phyloP scores from a whole-genome alignment of 106 monocot genomes.

The Dioscorea zingiberensis region DNA sequence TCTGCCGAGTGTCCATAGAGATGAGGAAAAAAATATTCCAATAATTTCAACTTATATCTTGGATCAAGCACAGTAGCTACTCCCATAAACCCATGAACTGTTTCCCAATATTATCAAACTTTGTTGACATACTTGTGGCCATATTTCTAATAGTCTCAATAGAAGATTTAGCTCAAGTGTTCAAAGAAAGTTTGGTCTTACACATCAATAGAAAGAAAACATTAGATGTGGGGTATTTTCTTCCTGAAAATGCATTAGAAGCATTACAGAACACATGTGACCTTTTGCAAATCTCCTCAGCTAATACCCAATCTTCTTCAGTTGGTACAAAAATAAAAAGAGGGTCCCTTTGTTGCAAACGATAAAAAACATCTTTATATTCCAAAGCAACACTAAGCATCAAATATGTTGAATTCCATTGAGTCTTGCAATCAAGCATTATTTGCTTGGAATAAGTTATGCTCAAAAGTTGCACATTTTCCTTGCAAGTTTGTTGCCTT shows the following conservation, averaged over 20 bases:
- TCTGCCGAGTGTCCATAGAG: background rate
- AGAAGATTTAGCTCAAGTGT: background rate
- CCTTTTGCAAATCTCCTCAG: background rate
- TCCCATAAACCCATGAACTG: background rate
- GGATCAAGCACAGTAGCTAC: background rate
- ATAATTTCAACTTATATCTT: background rate
- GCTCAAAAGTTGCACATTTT: background rate
- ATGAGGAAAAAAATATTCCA: background rate
- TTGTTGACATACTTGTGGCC: background rate
- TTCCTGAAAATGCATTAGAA: background rate
- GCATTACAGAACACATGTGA: background rate
- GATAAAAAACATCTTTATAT: constrained; percentile 1
- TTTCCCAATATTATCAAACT: background rate
- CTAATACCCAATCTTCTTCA: background rate
- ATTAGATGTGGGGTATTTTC: background rate
- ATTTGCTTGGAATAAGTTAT: background rate
- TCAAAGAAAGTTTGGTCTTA: background rate
- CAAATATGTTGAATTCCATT: constrained; percentile 3
- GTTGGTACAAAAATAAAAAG: background rate
- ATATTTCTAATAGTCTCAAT: background rate
- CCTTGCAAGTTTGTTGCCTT: background rate
- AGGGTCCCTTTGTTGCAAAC: too few species aligned
- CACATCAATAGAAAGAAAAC: background rate
- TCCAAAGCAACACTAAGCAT: background rate
- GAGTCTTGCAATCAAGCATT: constrained; percentile 4